These are phyloP conservation scores for Myxozyma udenii DNA, from an alignment of 805 yeast genomes.

Conservation along the genomic window DNA sequence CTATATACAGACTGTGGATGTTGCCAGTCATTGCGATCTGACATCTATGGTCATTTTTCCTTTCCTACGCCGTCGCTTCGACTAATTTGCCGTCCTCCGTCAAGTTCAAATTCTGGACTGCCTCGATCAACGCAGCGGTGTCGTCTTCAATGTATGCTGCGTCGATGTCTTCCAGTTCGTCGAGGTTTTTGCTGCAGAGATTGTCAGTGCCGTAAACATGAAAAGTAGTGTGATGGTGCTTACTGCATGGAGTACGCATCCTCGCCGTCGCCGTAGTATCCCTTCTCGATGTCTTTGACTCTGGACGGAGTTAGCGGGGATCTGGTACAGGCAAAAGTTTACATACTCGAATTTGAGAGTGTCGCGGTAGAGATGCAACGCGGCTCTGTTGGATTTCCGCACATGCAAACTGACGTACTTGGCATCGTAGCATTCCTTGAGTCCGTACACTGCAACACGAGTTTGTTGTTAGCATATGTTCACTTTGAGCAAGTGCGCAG, in stretches of 20 bases:
- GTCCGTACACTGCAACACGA: slow-evolving; percentile 56
- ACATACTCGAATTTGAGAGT: slow-evolving; percentile 67
- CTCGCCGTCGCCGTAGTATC: slow-evolving; percentile 96
- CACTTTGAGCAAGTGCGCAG: not conserved
- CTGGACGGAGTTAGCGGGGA: slow-evolving; percentile 10
- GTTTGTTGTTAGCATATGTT: not conserved
- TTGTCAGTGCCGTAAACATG: no score
- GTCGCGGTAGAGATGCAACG: slow-evolving; percentile 84
- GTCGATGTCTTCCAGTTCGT: slow-evolving; percentile 18
- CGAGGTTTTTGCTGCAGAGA: slow-evolving; percentile 15
- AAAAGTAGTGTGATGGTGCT: slow-evolving; percentile 31
- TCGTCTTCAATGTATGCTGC: slow-evolving; percentile 17
- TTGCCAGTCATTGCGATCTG: no score
- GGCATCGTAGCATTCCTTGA: slow-evolving; percentile 78
- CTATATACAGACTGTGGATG: no score
- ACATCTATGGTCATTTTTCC: no score
- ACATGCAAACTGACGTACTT: slow-evolving; percentile 88
- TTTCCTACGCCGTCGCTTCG: not conserved
- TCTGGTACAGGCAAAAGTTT: not conserved
- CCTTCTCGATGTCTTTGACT: slow-evolving; percentile 75
- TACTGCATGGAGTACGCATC: slow-evolving; percentile 96
- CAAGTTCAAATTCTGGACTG: slow-evolving; percentile 20
- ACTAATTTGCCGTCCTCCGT: slow-evolving; percentile 13
- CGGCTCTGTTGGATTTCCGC: slow-evolving; percentile 89
- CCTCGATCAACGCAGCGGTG: slow-evolving; percentile 20